Percentiles rank a stretch among this genome's conserved stretches.
These are phyloP conservation scores for Senna tora DNA, from an alignment of 306 rosid genomes.

Conservation along the genomic window DNA sequence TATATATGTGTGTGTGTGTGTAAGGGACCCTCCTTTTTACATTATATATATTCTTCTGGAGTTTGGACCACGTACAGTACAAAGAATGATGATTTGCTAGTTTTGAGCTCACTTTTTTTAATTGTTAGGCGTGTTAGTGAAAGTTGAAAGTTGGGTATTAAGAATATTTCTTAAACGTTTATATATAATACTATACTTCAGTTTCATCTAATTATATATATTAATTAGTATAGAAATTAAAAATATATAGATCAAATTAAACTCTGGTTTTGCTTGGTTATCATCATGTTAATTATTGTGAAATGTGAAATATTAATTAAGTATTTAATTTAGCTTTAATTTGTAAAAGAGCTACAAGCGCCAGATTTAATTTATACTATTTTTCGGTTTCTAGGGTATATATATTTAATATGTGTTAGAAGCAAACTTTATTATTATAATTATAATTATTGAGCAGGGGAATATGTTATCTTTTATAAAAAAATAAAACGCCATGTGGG, in stretches of 20 bases:
- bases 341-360: background rate
- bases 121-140: background rate
- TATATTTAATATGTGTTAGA: background rate
- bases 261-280: too few species aligned
- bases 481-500: background rate
- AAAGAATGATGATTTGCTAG: background rate
- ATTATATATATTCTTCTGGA: background rate
- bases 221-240: too few species aligned
- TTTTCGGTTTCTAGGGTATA: background rate
- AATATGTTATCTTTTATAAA: too few species aligned
- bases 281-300: too few species aligned
- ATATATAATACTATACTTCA: background rate
- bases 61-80: conserved; percentile 1
- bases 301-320: background rate
- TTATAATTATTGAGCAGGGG: background rate
- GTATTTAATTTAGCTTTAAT: background rate
- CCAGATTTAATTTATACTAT: background rate
- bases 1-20: background rate
- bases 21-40: background rate
- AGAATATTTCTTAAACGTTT: background rate
- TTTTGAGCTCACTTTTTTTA: background rate
- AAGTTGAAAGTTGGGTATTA: background rate
- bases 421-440: background rate
- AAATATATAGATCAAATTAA: background rate
- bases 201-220: background rate